Evolutionary conservation across 176 grass and related monocot species (phyloP).

Genomic region (Rhipidocladum racemiflorum): DNA sequence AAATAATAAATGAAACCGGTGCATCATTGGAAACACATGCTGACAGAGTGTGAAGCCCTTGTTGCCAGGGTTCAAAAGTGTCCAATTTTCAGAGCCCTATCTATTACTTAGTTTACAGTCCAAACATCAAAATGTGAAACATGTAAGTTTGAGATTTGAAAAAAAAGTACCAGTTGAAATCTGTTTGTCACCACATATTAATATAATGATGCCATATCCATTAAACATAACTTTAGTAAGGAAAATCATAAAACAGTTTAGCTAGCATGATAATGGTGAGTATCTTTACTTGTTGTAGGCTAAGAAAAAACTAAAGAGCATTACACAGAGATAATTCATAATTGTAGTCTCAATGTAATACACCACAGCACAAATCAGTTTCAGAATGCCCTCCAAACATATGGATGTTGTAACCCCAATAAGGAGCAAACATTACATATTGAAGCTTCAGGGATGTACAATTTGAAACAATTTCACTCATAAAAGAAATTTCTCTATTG

Average conservation of each 20-base stretch:
- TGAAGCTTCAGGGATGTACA: neutral
- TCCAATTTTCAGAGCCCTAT: neutral
- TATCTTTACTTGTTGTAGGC: neutral
- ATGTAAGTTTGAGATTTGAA: neutral
- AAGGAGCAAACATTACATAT: neutral
- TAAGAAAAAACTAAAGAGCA: conserved; percentile 23
- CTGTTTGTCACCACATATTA: neutral
- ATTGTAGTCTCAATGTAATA: neutral
- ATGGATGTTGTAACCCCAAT: conserved; percentile 13
- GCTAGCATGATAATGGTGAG: neutral
- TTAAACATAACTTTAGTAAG: neutral
- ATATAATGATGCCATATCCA: neutral
- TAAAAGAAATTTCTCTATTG: neutral
- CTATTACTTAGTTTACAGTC: neutral
- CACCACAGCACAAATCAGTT: neutral
- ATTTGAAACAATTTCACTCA: neutral
- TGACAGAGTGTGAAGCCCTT: conserved; percentile 4
- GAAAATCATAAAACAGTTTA: conserved; percentile 11
- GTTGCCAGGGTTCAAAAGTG: neutral
- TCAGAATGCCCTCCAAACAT: neutral
- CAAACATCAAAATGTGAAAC: neutral
- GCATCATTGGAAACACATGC: neutral
- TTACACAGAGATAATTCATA: neutral
- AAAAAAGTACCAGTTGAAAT: neutral
- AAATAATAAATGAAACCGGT: too few species aligned